Evolutionary conservation across 2,329 filamentous ascomycete genomes (phyloP).

Genomic region (Trichoderma sp.): DNA sequence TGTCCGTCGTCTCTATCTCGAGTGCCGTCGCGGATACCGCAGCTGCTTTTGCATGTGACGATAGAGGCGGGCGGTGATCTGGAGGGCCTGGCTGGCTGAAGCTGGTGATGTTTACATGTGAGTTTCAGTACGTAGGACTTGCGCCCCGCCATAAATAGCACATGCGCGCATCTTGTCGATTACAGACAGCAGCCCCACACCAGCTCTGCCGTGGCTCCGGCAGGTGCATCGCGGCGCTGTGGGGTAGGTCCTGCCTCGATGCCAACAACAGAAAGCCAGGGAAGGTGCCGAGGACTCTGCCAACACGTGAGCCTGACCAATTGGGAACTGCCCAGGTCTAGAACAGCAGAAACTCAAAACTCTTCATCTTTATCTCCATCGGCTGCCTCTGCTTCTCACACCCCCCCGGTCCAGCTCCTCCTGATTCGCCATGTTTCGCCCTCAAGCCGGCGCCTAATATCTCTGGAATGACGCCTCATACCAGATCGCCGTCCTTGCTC

Average conservation of each 20-base stretch:
- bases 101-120: neutral
- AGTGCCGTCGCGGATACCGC: neutral
- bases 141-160: neutral
- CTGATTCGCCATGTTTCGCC: slow-evolving; percentile 13
- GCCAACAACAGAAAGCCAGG: neutral
- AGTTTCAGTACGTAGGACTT: neutral
- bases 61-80: neutral
- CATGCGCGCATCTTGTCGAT: neutral
- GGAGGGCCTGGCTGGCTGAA: neutral
- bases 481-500: neutral
- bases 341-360: neutral
- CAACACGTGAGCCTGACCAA: neutral
- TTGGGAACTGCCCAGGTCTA: neutral
- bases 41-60: neutral
- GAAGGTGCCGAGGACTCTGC: neutral
- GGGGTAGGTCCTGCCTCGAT: neutral
- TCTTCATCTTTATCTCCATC: neutral
- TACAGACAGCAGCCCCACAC: neutral
- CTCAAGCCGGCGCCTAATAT: neutral
- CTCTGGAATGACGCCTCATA: slow-evolving; percentile 20
- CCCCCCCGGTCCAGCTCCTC: neutral
- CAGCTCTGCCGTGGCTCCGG: slow-evolving; percentile 1
- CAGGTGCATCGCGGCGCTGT: slow-evolving; percentile 5
- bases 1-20: neutral
- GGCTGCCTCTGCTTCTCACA: neutral